Percentiles rank a stretch among this genome's conserved stretches.
Conservation (phyloP, 2,329 filamentous ascomycete genomes). For the Byssothecium circinans region DNA sequence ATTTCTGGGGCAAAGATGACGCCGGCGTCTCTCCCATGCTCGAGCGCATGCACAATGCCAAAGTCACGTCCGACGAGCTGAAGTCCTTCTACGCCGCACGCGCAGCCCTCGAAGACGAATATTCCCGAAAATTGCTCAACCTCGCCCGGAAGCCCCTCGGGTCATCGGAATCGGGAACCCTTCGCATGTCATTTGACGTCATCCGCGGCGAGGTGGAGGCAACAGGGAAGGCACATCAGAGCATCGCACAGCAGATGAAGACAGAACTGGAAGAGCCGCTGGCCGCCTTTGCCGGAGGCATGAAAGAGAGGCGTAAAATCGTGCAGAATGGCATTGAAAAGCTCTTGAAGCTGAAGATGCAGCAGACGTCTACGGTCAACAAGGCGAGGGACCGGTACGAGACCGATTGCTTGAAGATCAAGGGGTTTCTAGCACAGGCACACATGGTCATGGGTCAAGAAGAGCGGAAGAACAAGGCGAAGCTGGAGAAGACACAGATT, state of each 20-base stretch:
- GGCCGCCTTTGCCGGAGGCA: constrained; percentile 85
- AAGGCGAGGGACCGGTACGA: constrained; percentile 96
- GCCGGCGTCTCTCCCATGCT: constrained; percentile 89
- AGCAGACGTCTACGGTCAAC: constrained; percentile 88
- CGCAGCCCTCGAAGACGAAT: constrained; percentile 94
- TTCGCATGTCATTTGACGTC: constrained; percentile 83
- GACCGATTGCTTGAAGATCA: constrained; percentile 97
- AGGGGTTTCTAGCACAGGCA: constrained; percentile 95
- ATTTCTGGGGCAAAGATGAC: constrained; percentile 99
- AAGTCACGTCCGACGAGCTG: constrained; percentile 91
- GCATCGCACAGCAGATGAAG: constrained; percentile 92
- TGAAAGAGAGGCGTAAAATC: constrained; percentile 97
- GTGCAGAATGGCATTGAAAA: constrained; percentile 94
- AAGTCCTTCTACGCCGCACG: constrained; percentile 89
- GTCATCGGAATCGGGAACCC: constrained; percentile 80
- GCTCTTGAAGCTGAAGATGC: constrained; percentile 86
- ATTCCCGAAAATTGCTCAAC: constrained; percentile 82
- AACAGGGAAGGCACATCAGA: constrained; percentile 91
- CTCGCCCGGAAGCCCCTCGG: constrained; percentile 87
- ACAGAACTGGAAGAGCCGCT: constrained; percentile 92
- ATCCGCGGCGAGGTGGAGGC: constrained; percentile 86
- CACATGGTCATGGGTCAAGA: constrained; percentile 99
- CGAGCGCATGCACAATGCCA: constrained; percentile 91
- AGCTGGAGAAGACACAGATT: constrained; percentile 97
- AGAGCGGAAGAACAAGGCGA: constrained; percentile 97